These are phyloP conservation scores for Elaeagnus macrophylla DNA, from an alignment of 306 rosid genomes.

Conservation along the genomic window DNA sequence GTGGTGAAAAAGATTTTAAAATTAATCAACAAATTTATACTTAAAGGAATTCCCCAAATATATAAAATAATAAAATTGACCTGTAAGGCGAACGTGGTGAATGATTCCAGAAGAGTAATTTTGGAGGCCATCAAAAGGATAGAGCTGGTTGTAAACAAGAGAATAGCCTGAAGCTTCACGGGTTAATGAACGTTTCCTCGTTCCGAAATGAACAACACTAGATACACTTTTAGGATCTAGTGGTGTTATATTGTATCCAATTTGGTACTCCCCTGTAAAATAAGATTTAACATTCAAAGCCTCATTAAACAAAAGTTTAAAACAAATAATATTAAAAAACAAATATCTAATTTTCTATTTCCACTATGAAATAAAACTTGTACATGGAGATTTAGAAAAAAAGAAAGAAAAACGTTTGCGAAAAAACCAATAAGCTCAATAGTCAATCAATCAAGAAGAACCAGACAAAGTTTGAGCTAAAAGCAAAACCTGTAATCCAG, in stretches of 20 bases:
- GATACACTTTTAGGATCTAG: constrained; percentile 52
- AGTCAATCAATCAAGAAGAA: too few relatives aligned
- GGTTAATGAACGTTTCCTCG: constrained; percentile 24
- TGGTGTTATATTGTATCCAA: constrained; percentile 55
- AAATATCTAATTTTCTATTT: too few relatives aligned
- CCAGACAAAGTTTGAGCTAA: too few relatives aligned
- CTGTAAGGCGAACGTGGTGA: constrained; percentile 73
- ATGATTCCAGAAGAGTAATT: constrained; percentile 85
- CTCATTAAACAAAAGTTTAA: neutral
- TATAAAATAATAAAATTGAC: constrained; percentile 25
- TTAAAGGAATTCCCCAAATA: too few relatives aligned
- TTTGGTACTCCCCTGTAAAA: constrained; percentile 61
- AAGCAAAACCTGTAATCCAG: constrained; percentile 57
- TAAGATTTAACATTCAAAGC: neutral
- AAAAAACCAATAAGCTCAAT: too few relatives aligned
- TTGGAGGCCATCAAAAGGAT: constrained; percentile 74
- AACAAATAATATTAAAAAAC: too few relatives aligned
- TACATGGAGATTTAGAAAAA: too few relatives aligned
- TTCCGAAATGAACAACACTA: constrained; percentile 55
- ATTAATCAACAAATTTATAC: too few relatives aligned
- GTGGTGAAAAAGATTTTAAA: too few relatives aligned
- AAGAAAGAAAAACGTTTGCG: too few relatives aligned
- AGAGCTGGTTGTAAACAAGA: constrained; percentile 60
- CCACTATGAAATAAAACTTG: too few relatives aligned
- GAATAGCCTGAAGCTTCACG: constrained; percentile 53